Evolutionary conservation across 352 stramenopile genomes (phyloP).

Genomic region (Pythium dissotocum): DNA sequence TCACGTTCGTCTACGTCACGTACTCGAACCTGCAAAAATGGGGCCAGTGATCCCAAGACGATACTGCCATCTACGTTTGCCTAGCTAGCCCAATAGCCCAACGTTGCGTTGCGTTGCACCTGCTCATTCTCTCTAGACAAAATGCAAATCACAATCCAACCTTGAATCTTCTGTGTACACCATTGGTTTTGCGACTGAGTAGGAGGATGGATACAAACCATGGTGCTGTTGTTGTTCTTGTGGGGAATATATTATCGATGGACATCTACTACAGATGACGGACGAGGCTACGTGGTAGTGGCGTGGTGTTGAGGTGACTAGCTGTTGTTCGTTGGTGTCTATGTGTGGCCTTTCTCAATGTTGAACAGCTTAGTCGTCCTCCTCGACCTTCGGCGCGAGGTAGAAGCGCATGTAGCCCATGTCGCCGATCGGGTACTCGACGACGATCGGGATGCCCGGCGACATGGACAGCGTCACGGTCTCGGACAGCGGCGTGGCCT

Average conservation of each 20-base stretch:
- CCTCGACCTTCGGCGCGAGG: slow-evolving; percentile 99
- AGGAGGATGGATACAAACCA: too few relatives aligned
- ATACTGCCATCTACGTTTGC: too few relatives aligned
- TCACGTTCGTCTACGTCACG: slow-evolving; percentile 85
- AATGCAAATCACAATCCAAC: neutral
- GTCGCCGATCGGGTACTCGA: slow-evolving; percentile 98
- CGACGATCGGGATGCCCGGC: slow-evolving; percentile 96
- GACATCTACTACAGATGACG: slow-evolving; percentile 9
- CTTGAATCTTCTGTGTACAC: neutral
- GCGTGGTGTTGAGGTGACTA: neutral
- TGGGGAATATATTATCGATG: slow-evolving; percentile 10
- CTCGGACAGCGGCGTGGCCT: slow-evolving; percentile 95
- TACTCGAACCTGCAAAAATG: slow-evolving; percentile 78
- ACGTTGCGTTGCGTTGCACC: neutral
- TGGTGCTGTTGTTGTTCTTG: neutral
- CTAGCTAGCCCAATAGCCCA: too few relatives aligned
- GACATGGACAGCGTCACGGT: slow-evolving; percentile 98
- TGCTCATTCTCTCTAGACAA: neutral
- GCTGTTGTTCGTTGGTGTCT: neutral
- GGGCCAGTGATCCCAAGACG: slow-evolving; percentile 30
- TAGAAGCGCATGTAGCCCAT: slow-evolving; percentile 99
- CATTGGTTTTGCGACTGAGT: neutral
- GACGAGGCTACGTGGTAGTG: neutral
- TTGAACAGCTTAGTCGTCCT: slow-evolving; percentile 84
- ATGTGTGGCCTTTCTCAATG: neutral